Percentiles rank a stretch among this genome's conserved stretches.
These are phyloP conservation scores for Naganishia cerealis DNA, from an alignment of 1,284 basidiomycete species.

Conservation along the genomic window DNA sequence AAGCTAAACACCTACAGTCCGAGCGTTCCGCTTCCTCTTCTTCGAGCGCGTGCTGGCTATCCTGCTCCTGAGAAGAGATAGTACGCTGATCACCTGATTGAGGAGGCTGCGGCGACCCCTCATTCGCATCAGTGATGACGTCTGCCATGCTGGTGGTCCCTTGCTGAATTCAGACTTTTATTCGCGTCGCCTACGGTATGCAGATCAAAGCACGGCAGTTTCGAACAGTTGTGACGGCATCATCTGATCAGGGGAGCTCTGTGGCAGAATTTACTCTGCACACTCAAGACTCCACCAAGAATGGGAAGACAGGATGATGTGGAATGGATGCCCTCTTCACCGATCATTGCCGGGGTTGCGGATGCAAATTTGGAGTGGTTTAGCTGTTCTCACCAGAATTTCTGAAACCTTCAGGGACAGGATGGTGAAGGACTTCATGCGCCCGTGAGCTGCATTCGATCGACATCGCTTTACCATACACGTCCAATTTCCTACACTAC, in stretches of 20 bases:
- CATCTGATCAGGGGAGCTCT: too few species aligned
- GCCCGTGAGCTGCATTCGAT: not conserved
- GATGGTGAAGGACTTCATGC: not conserved
- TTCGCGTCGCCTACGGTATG: too few species aligned
- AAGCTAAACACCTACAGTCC: not conserved
- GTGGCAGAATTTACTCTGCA: not conserved
- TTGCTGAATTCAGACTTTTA: too few species aligned
- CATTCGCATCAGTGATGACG: not conserved
- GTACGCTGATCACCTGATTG: not conserved
- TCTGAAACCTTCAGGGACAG: not conserved
- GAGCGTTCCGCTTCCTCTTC: not conserved
- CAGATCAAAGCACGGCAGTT: too few species aligned
- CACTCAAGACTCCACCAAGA: not conserved
- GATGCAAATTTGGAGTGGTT: too few species aligned
- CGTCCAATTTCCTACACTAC: not conserved
- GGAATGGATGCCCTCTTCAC: not conserved
- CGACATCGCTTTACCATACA: too few species aligned
- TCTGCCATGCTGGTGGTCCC: not conserved
- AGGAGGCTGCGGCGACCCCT: not conserved
- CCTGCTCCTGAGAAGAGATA: not conserved
- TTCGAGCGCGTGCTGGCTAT: not conserved
- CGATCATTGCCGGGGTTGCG: too few species aligned
- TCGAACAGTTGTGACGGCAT: too few species aligned
- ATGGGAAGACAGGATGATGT: not conserved
- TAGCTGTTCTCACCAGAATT: not conserved